Evolutionary conservation across 148 eudicot species (phyloP).

Genomic region (Diospyros lotus): DNA sequence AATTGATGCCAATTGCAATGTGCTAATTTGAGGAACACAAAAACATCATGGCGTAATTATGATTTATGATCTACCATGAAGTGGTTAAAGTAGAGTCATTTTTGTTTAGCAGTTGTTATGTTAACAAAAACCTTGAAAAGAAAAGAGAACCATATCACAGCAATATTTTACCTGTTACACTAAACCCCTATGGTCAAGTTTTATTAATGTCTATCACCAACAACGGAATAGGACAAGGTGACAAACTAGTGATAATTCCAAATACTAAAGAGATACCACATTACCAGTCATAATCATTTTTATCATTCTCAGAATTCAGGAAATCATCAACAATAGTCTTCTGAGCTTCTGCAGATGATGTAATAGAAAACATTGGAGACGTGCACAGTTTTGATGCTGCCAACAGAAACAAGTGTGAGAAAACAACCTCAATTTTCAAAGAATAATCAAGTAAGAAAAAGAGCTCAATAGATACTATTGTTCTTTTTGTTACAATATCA

Average conservation of each 20-base stretch:
- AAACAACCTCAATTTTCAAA: slow-evolving; percentile 12
- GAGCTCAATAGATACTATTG: neutral
- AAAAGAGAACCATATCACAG: too few species aligned
- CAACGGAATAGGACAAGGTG: neutral
- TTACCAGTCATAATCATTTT: slow-evolving; percentile 97
- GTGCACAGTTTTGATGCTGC: slow-evolving; percentile 63
- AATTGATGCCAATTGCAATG: neutral
- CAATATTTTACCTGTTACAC: neutral
- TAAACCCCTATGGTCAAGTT: neutral
- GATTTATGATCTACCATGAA: neutral
- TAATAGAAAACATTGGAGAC: slow-evolving; percentile 58
- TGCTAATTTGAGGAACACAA: neutral
- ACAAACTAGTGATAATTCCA: neutral
- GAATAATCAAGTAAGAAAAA: neutral
- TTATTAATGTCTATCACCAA: neutral
- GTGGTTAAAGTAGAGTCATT: neutral
- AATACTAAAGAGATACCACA: neutral
- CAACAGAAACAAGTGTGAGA: slow-evolving; percentile 15
- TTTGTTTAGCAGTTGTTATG: neutral
- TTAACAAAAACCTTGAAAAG: too few species aligned
- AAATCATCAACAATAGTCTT: slow-evolving; percentile 77
- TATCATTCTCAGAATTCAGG: slow-evolving; percentile 77
- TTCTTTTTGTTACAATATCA: neutral
- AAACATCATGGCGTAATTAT: neutral
- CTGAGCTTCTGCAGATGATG: slow-evolving; percentile 48